phyloP scores from a whole-genome alignment of 2,329 filamentous ascomycete genomes.

The Penicillium brasilianum region DNA sequence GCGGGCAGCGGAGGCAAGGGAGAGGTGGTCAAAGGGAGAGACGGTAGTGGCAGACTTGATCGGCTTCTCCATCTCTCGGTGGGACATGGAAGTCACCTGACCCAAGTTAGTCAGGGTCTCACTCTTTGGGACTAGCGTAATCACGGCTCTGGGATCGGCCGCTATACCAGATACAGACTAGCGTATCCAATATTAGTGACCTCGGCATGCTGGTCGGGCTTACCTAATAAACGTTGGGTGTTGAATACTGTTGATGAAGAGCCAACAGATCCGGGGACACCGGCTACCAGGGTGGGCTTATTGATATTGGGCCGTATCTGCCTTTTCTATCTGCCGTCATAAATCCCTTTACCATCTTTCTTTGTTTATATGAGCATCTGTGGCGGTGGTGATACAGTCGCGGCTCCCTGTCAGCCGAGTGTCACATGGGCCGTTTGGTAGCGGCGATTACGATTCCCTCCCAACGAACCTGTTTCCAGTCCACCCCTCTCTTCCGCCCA shows the following conservation, averaged over 20 bases:
- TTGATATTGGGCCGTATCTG: neutral
- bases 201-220: conserved; percentile 28
- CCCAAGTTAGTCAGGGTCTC: conserved; percentile 15
- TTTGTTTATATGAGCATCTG: neutral
- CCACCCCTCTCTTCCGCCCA: conserved; percentile 22
- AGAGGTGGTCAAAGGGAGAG: conserved; percentile 12
- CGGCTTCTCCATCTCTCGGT: conserved; percentile 16
- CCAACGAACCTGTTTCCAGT: conserved; percentile 22
- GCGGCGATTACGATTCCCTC: conserved; percentile 37
- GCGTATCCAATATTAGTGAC: conserved; percentile 10
- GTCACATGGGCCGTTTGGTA: conserved; percentile 46
- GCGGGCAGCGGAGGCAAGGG: conserved; percentile 27
- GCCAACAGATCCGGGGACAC: conserved; percentile 14
- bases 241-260: conserved; percentile 24
- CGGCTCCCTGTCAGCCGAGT: conserved; percentile 29
- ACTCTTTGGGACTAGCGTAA: conserved; percentile 18
- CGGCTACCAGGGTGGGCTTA: neutral
- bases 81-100: conserved; percentile 25
- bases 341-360: neutral
- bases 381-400: conserved; percentile 23
- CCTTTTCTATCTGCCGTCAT: neutral
- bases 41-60: conserved; percentile 11
- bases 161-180: conserved; percentile 17
- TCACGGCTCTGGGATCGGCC: conserved; percentile 24
- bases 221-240: conserved; percentile 31